Conservation (phyloP, 371 early-diverging fungal genomes). For the Zychaea mexicana region DNA sequence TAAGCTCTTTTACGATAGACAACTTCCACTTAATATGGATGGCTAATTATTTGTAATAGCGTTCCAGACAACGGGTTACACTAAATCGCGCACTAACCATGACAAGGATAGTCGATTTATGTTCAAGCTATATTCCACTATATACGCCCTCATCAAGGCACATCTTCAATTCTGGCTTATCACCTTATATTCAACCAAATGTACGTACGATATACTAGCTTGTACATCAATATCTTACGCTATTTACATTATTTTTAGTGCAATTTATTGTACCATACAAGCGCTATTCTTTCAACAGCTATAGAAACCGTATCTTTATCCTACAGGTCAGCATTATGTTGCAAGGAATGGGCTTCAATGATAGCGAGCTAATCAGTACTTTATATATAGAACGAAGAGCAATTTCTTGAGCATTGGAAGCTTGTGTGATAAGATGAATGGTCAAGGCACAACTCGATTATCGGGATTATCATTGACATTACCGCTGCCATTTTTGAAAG, state of each 20-base stretch:
- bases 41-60: slow-evolving; percentile 20
- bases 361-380: not conserved
- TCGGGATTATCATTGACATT: slow-evolving; percentile 45
- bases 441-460: slow-evolving; percentile 48
- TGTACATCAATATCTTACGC: not conserved
- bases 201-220: slow-evolving; percentile 4
- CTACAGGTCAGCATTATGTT: slow-evolving; percentile 37
- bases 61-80: slow-evolving; percentile 32
- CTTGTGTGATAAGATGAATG: slow-evolving; percentile 43
- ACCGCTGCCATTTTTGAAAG: slow-evolving; percentile 47
- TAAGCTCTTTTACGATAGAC: slow-evolving; percentile 24
- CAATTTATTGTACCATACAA: slow-evolving; percentile 62
- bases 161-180: slow-evolving; percentile 25
- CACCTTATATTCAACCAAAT: slow-evolving; percentile 28
- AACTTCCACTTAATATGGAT: not conserved
- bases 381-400: slow-evolving; percentile 41
- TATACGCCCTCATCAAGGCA: slow-evolving; percentile 34
- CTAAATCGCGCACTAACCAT: slow-evolving; percentile 58
- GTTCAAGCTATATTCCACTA: slow-evolving; percentile 64
- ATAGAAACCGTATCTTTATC: slow-evolving; percentile 66
- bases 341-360: not conserved
- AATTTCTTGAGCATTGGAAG: slow-evolving; percentile 42
- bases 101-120: slow-evolving; percentile 46
- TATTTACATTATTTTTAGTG: slow-evolving; percentile 21
- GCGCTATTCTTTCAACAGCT: slow-evolving; percentile 65